Base-by-base conservation (phyloP, 2,329 filamentous ascomycete genomes). In the Coniochaeta pulveracea region DNA sequence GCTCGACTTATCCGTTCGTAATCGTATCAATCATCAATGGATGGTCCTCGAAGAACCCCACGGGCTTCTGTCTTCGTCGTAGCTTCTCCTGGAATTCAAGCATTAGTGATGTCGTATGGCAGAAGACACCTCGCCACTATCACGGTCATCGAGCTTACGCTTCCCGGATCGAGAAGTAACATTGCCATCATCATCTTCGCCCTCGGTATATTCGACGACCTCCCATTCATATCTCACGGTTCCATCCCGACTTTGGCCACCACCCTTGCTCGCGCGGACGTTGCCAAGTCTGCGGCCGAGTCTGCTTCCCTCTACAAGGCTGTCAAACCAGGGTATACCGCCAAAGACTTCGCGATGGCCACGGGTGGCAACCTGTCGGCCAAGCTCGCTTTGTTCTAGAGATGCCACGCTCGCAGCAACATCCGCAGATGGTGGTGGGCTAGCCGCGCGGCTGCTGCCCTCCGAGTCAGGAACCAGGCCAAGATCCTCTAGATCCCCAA, bases 291-390 rank as follows among this genome's bases (percentile, higher is more conserved):
- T 66, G 43, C 83, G 64, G 33, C 68, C 75, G 2, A 93, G 58
- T 24, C 66, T 66, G 43, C 83, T 88, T 34, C 85, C 79, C 47
- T 83, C 72, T 3, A 93, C 71, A 64, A 93, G 69, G 41, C 74
- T 72, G 45, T 93, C 84, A 44, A 93, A 89, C 84, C 85, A 94
- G 0, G 85, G 82, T 18, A 89, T 69, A 4, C 78, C 79, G 3
- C 80, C 79, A 62, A 77, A 84, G 4, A 75, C 76, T 28, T 83
- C 64, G 1, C 72, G 73, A 46, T 46, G 63, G 40, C 36, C 47
- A 4, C 21, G 25, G n/a, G 30, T 9, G 21, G 10, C 14, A 18
- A 26, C 16, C 19, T 26, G 27, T 17, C 22, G 14, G 39, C 44
- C 37, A 27, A 40, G 54, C 30, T 55, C 42, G 23, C 42, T 50